These are phyloP conservation scores for Clavispora fructus DNA, from an alignment of 805 yeast species.

Conservation along the genomic window DNA sequence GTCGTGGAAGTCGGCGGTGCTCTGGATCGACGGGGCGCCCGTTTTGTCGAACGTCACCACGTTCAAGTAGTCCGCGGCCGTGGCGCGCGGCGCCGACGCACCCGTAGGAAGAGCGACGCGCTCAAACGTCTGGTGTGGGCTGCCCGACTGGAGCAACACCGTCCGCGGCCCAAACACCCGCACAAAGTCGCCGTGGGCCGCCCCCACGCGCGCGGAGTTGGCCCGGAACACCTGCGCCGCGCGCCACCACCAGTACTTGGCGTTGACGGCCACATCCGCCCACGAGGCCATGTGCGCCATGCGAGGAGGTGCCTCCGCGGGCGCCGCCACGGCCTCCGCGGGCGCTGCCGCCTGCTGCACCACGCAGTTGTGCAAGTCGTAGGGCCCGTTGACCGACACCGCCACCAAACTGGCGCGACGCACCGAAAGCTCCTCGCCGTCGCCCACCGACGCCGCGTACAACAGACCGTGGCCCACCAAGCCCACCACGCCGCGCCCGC, in stretches of 20 bases:
- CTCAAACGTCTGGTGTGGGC: slow-evolving; percentile 16
- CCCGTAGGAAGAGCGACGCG: slow-evolving; percentile 4
- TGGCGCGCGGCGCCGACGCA: neutral
- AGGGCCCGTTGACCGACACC: slow-evolving; percentile 43
- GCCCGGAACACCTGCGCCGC: slow-evolving; percentile 4
- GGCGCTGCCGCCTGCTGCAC: slow-evolving; percentile 17
- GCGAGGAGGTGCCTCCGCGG: slow-evolving; percentile 8
- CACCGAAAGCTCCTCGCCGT: slow-evolving; percentile 45
- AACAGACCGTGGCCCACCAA: slow-evolving; percentile 52
- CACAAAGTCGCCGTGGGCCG: slow-evolving; percentile 41
- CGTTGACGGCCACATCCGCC: slow-evolving; percentile 6
- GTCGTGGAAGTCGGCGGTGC: slow-evolving; percentile 37
- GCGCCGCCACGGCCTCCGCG: too few species aligned
- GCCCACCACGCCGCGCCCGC: slow-evolving; percentile 56
- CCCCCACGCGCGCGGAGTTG: slow-evolving; percentile 6
- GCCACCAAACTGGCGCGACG: slow-evolving; percentile 45
- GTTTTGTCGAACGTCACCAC: slow-evolving; percentile 41
- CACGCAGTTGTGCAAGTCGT: slow-evolving; percentile 40
- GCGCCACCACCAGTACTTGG: slow-evolving; percentile 10
- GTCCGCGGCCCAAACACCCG: slow-evolving; percentile 53
- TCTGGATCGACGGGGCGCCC: slow-evolving; percentile 36
- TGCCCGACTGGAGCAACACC: slow-evolving; percentile 43
- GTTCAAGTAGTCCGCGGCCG: slow-evolving; percentile 43
- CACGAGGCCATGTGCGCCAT: slow-evolving; percentile 6
- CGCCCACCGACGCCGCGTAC: slow-evolving; percentile 41